Conservation (phyloP, 495 filamentous ascomycete species). For the Penicillium goetzii region DNA sequence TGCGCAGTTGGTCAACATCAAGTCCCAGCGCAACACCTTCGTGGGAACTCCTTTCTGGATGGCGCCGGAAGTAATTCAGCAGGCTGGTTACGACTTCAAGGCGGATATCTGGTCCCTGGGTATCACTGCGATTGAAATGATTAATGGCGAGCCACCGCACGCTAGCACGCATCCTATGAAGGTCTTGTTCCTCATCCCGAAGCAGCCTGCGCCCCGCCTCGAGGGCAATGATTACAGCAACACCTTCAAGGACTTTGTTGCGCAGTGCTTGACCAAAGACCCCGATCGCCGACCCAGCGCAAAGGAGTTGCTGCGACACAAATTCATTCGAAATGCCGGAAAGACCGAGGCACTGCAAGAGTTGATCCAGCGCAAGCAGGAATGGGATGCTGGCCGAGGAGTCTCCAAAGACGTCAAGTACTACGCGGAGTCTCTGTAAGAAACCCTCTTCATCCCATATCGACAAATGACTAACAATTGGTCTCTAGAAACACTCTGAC, state of each 20-base stretch:
- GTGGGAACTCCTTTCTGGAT: slow-evolving; percentile 99
- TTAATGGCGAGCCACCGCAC: slow-evolving; percentile 89
- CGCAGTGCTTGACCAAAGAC: slow-evolving; percentile 88
- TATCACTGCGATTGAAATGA: slow-evolving; percentile 94
- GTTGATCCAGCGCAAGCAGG: slow-evolving; percentile 80
- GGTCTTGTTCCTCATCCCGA: slow-evolving; percentile 95
- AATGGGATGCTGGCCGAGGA: slow-evolving; percentile 70
- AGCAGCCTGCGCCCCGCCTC: slow-evolving; percentile 80
- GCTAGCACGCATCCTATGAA: slow-evolving; percentile 96
- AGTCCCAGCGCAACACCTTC: slow-evolving; percentile 96
- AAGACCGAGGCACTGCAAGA: slow-evolving; percentile 85
- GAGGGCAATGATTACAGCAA: slow-evolving; percentile 84
- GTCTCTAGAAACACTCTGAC: slow-evolving; percentile 59
- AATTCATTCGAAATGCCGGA: slow-evolving; percentile 83
- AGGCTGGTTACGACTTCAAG: slow-evolving; percentile 95
- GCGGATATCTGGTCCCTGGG: slow-evolving; percentile 98
- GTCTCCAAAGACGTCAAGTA: slow-evolving; percentile 67
- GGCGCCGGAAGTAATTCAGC: slow-evolving; percentile 98
- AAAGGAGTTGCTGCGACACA: slow-evolving; percentile 86
- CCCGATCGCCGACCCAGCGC: slow-evolving; percentile 81
- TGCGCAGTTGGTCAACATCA: slow-evolving; percentile 94
- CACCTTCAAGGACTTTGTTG: slow-evolving; percentile 92
- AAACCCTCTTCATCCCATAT: slow-evolving; percentile 1
- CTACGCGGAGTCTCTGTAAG: slow-evolving; percentile 86
- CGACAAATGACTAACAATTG: slow-evolving; percentile 22